A percentile compares a stretch with the other conserved stretches of the same genome.
phyloP scores from a whole-genome alignment of 306 rosid species.

The Trichosanthes cucumerina region DNA sequence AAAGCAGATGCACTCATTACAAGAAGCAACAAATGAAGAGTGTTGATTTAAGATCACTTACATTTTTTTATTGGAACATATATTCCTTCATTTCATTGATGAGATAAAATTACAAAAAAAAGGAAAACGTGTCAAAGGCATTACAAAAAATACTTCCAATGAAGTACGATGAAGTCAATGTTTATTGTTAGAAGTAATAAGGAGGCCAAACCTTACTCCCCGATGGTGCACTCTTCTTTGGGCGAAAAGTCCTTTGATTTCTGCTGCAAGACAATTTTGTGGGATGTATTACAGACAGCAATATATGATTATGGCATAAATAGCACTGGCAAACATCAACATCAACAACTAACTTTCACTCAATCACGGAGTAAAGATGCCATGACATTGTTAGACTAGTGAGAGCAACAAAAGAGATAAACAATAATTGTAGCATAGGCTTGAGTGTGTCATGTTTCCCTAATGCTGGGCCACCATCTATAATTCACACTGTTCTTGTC shows the following conservation, averaged over 20 bases:
- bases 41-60: neutral
- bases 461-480: neutral
- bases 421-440: neutral
- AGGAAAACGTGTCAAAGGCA: no score
- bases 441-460: neutral
- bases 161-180: neutral
- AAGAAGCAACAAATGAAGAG: neutral
- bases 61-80: neutral
- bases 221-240: slow-evolving; percentile 91
- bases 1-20: neutral
- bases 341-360: neutral
- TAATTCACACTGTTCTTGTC: neutral
- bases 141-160: neutral
- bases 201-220: slow-evolving; percentile 83
- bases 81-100: no score
- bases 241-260: slow-evolving; percentile 96
- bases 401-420: neutral
- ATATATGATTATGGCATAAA: neutral
- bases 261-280: slow-evolving; percentile 40
- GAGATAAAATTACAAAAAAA: no score
- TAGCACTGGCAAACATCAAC: neutral
- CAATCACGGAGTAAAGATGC: neutral
- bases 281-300: neutral
- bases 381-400: no score
- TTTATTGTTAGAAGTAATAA: neutral